These are phyloP conservation scores for Coemansia sp. DNA, from an alignment of 192 early-diverging fungal genomes.

Conservation along the genomic window DNA sequence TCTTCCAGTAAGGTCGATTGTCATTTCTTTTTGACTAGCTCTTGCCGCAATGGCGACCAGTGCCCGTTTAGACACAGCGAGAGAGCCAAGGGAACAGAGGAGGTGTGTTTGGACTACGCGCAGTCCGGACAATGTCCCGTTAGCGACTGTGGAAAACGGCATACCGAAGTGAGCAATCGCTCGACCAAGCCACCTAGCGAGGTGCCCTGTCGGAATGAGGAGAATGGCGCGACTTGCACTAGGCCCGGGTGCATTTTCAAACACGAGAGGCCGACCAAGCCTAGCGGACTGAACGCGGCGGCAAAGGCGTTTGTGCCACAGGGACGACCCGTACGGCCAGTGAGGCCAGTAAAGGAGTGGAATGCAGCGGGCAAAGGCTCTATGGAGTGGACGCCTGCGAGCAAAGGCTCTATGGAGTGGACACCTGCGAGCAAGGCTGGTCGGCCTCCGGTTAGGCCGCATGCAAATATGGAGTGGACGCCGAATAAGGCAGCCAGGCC, in stretches of 20 bases:
- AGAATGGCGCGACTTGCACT: conserved; percentile 35
- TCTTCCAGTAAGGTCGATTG: conserved; percentile 32
- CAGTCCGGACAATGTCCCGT: conserved; percentile 32
- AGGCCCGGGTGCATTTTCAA: conserved; percentile 39
- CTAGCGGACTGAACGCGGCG: conserved; percentile 8
- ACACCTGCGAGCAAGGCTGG: conserved; percentile 4
- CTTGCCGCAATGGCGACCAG: conserved; percentile 39
- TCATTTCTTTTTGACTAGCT: conserved; percentile 36
- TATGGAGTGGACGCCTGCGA: conserved; percentile 3
- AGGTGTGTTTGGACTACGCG: conserved; percentile 22
- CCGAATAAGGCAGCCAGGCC: conserved; percentile 2
- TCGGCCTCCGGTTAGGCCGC: background rate
- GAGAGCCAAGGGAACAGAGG: conserved; percentile 18
- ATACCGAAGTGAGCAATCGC: conserved; percentile 13
- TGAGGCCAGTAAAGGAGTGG: conserved; percentile 9
- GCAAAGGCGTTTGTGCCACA: conserved; percentile 45
- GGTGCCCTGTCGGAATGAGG: conserved; percentile 43
- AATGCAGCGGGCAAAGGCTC: background rate
- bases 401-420: conserved; percentile 16
- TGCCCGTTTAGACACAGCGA: conserved; percentile 46
- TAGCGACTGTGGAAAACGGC: conserved; percentile 39
- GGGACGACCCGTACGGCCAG: background rate
- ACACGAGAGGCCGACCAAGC: conserved; percentile 9
- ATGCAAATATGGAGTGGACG: conserved; percentile 33
- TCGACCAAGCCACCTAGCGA: conserved; percentile 26